Evolutionary conservation across 768 basidiomycete genomes (phyloP).

Genomic region (Calocera viscosa): DNA sequence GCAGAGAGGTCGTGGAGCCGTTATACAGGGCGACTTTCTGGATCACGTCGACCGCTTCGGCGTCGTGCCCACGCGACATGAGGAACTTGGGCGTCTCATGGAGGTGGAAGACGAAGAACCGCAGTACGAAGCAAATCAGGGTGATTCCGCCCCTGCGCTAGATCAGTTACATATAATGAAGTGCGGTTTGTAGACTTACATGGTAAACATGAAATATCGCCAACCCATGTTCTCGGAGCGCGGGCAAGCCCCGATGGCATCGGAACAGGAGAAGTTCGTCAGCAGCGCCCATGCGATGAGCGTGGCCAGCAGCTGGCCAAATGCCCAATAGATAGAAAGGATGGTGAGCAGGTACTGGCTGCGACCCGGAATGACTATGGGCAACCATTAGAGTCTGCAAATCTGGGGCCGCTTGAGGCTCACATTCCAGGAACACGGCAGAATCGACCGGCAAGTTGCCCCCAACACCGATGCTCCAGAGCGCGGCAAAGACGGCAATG

Average conservation of each 20-base stretch:
- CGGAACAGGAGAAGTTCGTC: slow-evolving; percentile 50
- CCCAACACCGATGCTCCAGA: slow-evolving; percentile 57
- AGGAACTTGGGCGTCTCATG: slow-evolving; percentile 62
- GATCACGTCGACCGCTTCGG: slow-evolving; percentile 47
- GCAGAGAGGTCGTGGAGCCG: slow-evolving; percentile 37
- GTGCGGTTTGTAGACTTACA: slow-evolving; percentile 20
- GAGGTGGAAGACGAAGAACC: slow-evolving; percentile 54
- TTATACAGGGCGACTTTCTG: slow-evolving; percentile 53
- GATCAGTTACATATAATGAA: not conserved
- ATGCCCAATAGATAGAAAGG: slow-evolving; percentile 68
- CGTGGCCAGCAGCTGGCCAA: slow-evolving; percentile 55
- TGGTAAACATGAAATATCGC: slow-evolving; percentile 61
- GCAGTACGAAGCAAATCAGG: slow-evolving; percentile 46
- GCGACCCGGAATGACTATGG: slow-evolving; percentile 52
- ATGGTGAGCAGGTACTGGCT: slow-evolving; percentile 67
- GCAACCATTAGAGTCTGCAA: not conserved
- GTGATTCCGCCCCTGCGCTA: slow-evolving; percentile 45
- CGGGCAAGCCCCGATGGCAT: slow-evolving; percentile 30
- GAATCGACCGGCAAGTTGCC: slow-evolving; percentile 67
- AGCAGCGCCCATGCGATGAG: slow-evolving; percentile 64
- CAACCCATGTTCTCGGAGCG: slow-evolving; percentile 53
- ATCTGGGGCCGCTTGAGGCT: slow-evolving; percentile 26
- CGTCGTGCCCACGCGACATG: slow-evolving; percentile 54
- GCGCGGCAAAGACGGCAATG: slow-evolving; percentile 39
- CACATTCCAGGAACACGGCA: slow-evolving; percentile 55